Conservation (phyloP, 371 early-diverging fungal genomes). For the Mortierella sp. region DNA sequence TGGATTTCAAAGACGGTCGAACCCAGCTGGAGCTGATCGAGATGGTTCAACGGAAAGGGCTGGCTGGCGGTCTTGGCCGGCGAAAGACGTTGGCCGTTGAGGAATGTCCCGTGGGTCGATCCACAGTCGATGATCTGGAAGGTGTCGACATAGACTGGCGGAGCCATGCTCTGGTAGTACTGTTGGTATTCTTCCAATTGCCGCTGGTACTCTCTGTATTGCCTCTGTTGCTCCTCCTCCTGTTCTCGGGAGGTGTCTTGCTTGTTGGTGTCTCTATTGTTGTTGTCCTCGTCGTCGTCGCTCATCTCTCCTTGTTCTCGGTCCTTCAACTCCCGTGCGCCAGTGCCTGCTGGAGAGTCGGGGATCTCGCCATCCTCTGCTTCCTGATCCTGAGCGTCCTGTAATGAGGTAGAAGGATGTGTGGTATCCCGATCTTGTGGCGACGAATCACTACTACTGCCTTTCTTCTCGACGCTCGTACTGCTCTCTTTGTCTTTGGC, state of each 20-base stretch:
- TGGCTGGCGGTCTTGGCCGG: conserved; percentile 62
- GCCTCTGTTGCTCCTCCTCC: conserved; percentile 16
- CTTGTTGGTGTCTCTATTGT: not conserved
- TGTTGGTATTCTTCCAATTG: conserved; percentile 41
- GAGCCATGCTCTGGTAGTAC: conserved; percentile 30
- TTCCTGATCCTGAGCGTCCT: not conserved
- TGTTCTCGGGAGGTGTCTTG: not conserved
- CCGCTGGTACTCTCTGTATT: conserved; percentile 30
- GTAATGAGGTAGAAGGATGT: not conserved
- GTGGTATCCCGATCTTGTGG: not conserved
- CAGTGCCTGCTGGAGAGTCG: conserved; percentile 54
- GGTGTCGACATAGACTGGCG: conserved; percentile 25
- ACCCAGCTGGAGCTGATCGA: conserved; percentile 61
- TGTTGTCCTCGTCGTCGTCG: conserved; percentile 17
- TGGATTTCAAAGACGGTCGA: conserved; percentile 64
- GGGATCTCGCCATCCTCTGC: conserved; percentile 19
- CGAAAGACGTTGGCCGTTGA: conserved; percentile 64
- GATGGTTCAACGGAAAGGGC: conserved; percentile 58
- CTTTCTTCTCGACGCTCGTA: not conserved
- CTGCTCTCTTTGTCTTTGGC: not conserved
- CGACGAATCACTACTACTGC: not conserved
- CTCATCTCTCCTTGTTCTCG: conserved; percentile 14
- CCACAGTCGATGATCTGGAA: conserved; percentile 66
- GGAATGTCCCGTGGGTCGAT: conserved; percentile 69
- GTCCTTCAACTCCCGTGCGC: conserved; percentile 14